phyloP scores from a whole-genome alignment of 345 rosid genomes.

The Pistacia vera region DNA sequence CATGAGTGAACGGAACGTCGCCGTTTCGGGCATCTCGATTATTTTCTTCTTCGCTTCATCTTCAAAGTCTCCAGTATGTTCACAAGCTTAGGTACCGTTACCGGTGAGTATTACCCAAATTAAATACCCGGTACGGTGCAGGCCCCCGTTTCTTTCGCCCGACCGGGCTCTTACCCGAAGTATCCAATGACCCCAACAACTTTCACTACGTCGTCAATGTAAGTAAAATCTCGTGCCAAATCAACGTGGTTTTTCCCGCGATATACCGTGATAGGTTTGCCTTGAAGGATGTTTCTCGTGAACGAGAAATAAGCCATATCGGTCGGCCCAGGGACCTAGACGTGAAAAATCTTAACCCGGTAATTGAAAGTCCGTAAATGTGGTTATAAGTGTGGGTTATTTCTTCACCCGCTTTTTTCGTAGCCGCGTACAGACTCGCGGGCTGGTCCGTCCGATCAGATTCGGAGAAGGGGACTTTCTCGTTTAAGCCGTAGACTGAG shows the following conservation, averaged over 20 bases:
- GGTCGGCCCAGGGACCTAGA: constrained; percentile 86
- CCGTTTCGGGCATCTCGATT: constrained; percentile 88
- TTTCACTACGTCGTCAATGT: constrained; percentile 74
- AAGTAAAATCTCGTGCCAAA: constrained; percentile 83
- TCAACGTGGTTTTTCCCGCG: constrained; percentile 68
- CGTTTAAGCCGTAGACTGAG: constrained; percentile 81
- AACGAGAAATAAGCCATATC: constrained; percentile 89
- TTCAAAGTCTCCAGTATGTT: constrained; percentile 68
- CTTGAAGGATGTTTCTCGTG: constrained; percentile 64
- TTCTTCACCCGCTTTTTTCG: constrained; percentile 85
- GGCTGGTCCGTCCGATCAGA: constrained; percentile 74
- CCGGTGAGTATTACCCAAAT: constrained; percentile 83
- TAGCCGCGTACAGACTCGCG: constrained; percentile 86
- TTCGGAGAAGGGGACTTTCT: constrained; percentile 69
- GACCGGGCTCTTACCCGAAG: constrained; percentile 77
- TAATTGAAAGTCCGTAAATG: constrained; percentile 75
- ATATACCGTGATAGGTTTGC: constrained; percentile 71
- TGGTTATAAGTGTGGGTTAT: constrained; percentile 82
- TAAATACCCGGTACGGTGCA: constrained; percentile 67
- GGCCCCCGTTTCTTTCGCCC: constrained; percentile 73
- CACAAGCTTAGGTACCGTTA: constrained; percentile 72
- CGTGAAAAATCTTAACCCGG: constrained; percentile 80
- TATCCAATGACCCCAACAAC: constrained; percentile 69
- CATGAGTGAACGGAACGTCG: constrained; percentile 89
- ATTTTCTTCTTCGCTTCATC: constrained; percentile 62